Evolutionary conservation across 176 grass and related monocot genomes (phyloP).

Genomic region (Eleusine coracana): DNA sequence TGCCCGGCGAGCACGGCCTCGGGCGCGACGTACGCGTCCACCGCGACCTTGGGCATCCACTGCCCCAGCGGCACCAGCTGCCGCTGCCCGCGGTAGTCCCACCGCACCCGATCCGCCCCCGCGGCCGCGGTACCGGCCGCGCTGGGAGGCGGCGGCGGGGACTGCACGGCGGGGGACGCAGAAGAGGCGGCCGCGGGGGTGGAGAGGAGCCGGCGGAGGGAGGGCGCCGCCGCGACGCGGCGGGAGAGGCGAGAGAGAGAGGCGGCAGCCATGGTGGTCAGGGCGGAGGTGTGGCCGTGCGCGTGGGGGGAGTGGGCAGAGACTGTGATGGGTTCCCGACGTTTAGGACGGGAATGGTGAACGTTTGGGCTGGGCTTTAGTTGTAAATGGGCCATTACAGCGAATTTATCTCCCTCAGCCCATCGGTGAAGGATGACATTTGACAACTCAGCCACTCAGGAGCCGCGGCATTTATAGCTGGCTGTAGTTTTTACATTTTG

Average conservation of each 20-base stretch:
- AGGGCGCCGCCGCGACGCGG: slow-evolving; percentile 37
- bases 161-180: neutral
- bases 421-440: neutral
- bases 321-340: neutral
- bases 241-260: slow-evolving; percentile 69
- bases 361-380: neutral
- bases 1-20: slow-evolving; percentile 86
- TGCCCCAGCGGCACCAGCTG: slow-evolving; percentile 78
- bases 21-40: slow-evolving; percentile 91
- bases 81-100: slow-evolving; percentile 94
- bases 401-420: neutral
- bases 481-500: too few relatives aligned
- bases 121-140: neutral
- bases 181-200: slow-evolving; percentile 42
- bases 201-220: slow-evolving; percentile 53
- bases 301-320: slow-evolving; percentile 4
- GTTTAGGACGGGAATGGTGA: neutral
- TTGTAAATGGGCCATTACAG: neutral
- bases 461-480: too few relatives aligned
- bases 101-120: slow-evolving; percentile 68
- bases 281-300: slow-evolving; percentile 21
- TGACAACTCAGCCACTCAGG: too few relatives aligned
- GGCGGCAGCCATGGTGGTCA: slow-evolving; percentile 64
- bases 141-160: slow-evolving; percentile 25
- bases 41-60: slow-evolving; percentile 88